Evolutionary conservation across 495 filamentous ascomycete genomes (phyloP), one percentile per base, ranked within the genome.

Genomic region (Friedmanniomyces simplex): DNA sequence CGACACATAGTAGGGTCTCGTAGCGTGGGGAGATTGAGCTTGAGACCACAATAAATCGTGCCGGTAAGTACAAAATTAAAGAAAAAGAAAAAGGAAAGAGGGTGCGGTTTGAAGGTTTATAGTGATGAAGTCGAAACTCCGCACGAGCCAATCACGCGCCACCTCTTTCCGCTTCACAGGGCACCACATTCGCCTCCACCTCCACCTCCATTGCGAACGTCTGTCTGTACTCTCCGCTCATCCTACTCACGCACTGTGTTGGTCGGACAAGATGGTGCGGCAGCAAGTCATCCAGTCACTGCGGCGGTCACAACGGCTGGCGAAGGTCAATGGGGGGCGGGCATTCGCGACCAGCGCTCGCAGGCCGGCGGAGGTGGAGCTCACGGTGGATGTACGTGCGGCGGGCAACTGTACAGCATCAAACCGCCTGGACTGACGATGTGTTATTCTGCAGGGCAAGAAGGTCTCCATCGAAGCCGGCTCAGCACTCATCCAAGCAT

Each of bases 401-500:
- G 25, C 46, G 46, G 13, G 20, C 20, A 36, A 14, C 13, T 4
- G 7, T n/a, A 26, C 75, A 66, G 85, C 30, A 20, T 30, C 16
- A 26, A 11, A 24, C 28, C 4, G 0, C 69, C 50, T 42, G 32
- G 30, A n/a, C 39, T 46, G 46, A 30, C 12, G 67, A 65, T 66
- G 56, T 41, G 16, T 18, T 28, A 94, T 81, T 2, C 20, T 6
- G 6, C 26, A 52, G 49, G 90, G 89, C 69, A 95, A 93, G 77
- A 90, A 94, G 73, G 84, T 96, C 22, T 94, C 89, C 43, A 88
- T 96, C 61, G 88, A 95, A 85, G 83, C 83, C 63, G 93, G 93
- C 52, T 91, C 93, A 51, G 93, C 93, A 62, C 80, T 98, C 64
- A 98, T 98, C 69, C 93, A 98, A 77, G 93, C 93, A 63, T 97